Base-by-base conservation (phyloP, 1,284 basidiomycete genomes). In the Tremellales sp. region DNA sequence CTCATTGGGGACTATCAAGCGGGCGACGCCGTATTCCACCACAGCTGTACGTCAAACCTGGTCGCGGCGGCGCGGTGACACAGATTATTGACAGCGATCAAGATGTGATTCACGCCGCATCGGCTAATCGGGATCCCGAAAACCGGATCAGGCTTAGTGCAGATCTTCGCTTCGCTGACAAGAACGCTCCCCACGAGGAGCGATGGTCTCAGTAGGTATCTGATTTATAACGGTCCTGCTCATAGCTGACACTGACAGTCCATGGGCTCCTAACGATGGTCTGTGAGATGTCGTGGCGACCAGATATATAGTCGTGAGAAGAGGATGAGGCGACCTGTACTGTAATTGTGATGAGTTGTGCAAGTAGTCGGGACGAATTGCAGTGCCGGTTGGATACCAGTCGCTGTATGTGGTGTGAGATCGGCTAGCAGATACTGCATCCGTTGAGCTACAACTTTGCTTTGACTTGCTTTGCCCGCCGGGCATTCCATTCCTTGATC, bases 401-500 rank as follows among this genome's bases (percentile, higher is more conserved):
- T n/a, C n/a, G n/a, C n/a, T n/a, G n/a, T n/a, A n/a, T n/a, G n/a
- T n/a, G n/a, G n/a, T n/a, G n/a, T n/a, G n/a, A n/a, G n/a, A n/a
- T n/a, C n/a, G n/a, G n/a, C n/a, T n/a, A n/a, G n/a, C n/a, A n/a
- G n/a, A n/a, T n/a, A n/a, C n/a, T n/a, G n/a, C n/a, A n/a, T 31
- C 29, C 29, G 8, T 8, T 8, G 29, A 15, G 26, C 27, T 37
- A 56, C 44, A 56, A 41, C 43, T 51, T 56, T 4, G 51, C 48
- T 35, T 27, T 51, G 11, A 45, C 21, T 17, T 13, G 23, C 40
- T 15, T 22, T 24, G 15, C 31, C 24, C 49, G 45, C 12, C 55
- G 43, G 31, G 19, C 45, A 43, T 64, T 56, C 63, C 62, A 64
- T 26, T 54, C 56, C 22, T 50, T 48, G 3, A 56, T 46, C 4